Base-by-base conservation (phyloP, 2,329 filamentous ascomycete genomes). In the Cryphonectria japonica region DNA sequence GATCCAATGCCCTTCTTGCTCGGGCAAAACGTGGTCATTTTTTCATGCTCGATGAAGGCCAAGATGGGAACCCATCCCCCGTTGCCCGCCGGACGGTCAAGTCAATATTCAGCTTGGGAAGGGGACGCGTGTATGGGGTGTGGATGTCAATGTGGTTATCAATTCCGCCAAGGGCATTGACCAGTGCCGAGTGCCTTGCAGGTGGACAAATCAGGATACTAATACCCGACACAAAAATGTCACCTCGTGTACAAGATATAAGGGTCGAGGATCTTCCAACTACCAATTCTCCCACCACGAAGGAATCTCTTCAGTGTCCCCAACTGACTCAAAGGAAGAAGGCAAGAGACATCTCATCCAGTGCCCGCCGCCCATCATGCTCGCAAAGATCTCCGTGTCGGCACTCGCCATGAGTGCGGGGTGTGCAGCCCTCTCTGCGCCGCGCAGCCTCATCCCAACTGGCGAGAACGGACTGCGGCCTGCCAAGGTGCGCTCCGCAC, bases 401-500 rank as follows among this genome's bases (percentile, higher is more conserved):
- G 66, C 66, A 19, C 65, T 67, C 46, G 65, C 57, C 34, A 6
- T 68, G 43, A 65, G 60, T 50, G 32, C 34, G 37, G 39, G 68
- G 14, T 64, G 41, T 50, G 69, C 52, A 9, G 69, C 60, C 50
- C 50, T 71, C 43, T 61, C 65, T 46, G 52, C 14, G 22, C 59
- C 65, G 22, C 52, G 46, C 32, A 39, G 19, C 26, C 16, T 46
- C 29, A 68, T 68, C 22, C 59, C 57, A 2, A 62, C 59, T 4
- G 67, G 67, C 19, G 59, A 63, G 11, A 68, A 68, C 19, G 59
- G 59, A 5, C 59, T 68, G 57, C 59, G 67, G 13, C 67, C 67
- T 22, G 39, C 69, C 19, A 68, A 37, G 29, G 67, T 59, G 22
- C 59, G 61, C 34, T 57, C 57, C 6, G 52, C 69, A 14, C 52